A percentile compares a stretch with the other conserved stretches of the same genome.
Evolutionary conservation across 2,329 filamentous ascomycete genomes (phyloP).

Genomic region (Penicillium sp.): DNA sequence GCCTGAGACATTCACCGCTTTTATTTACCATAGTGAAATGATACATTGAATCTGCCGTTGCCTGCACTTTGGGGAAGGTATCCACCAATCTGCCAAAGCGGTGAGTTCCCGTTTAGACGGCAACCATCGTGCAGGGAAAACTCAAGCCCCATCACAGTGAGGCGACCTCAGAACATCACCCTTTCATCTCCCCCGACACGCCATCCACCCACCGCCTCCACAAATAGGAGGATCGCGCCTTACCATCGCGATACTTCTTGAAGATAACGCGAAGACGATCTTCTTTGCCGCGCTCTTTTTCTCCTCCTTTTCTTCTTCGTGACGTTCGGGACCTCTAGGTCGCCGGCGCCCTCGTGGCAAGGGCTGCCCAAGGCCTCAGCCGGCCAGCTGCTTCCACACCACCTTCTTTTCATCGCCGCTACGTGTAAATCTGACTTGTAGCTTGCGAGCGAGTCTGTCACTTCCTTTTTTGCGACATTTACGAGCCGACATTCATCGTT

Average conservation of each 20-base stretch:
- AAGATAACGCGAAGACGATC: constrained; percentile 25
- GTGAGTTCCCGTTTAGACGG: constrained; percentile 24
- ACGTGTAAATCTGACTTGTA: constrained; percentile 15
- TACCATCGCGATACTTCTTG: constrained; percentile 42
- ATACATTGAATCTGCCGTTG: not conserved
- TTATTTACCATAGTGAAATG: not conserved
- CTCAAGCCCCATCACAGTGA: constrained; percentile 40
- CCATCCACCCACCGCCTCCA: constrained; percentile 30
- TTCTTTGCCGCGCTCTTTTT: constrained; percentile 27
- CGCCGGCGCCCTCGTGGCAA: constrained; percentile 49
- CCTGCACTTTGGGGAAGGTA: constrained; percentile 6
- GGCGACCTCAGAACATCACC: constrained; percentile 42
- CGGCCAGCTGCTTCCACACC: constrained; percentile 39
- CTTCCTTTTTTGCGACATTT: constrained; percentile 19
- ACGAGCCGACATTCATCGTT: constrained; percentile 16
- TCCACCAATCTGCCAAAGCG: constrained; percentile 18
- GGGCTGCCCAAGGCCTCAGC: constrained; percentile 47
- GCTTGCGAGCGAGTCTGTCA: constrained; percentile 12
- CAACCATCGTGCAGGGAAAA: constrained; percentile 33
- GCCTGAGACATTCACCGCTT: not conserved
- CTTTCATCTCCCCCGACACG: constrained; percentile 41
- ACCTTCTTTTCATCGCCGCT: constrained; percentile 34
- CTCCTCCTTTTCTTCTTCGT: constrained; percentile 32
- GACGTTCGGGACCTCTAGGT: constrained; percentile 38
- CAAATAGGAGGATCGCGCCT: constrained; percentile 42